These are phyloP conservation scores for Ogataea chonburiensis DNA, from an alignment of 805 yeast species.

Conservation along the genomic window DNA sequence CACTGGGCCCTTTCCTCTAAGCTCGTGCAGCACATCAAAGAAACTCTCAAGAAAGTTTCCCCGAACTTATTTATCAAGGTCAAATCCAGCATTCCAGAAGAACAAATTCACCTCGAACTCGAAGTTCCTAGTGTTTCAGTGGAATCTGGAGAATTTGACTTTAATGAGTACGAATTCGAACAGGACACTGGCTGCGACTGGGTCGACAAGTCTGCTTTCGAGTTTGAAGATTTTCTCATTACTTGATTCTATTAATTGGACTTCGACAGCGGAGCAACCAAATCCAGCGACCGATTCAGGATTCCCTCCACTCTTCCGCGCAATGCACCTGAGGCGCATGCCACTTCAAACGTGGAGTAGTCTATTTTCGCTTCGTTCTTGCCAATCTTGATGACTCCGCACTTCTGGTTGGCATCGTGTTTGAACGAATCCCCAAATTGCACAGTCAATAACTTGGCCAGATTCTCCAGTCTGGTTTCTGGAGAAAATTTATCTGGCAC, in stretches of 20 bases:
- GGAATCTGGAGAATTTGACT: conserved; percentile 29
- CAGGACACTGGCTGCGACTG: conserved; percentile 58
- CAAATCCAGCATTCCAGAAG: conserved; percentile 32
- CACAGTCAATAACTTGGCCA: conserved; percentile 63
- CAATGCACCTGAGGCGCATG: conserved; percentile 70
- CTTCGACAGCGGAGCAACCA: conserved; percentile 79
- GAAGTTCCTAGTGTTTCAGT: conserved; percentile 7
- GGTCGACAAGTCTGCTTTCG: conserved; percentile 49
- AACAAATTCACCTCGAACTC: conserved; percentile 11
- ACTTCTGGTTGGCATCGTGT: conserved; percentile 38
- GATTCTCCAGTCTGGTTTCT: conserved; percentile 47
- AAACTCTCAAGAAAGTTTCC: conserved; percentile 41
- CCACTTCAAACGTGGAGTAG: conserved; percentile 61
- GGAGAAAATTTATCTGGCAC: conserved; percentile 26
- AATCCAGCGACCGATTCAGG: conserved; percentile 68
- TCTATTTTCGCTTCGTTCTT: conserved; percentile 69
- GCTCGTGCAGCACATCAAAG: conserved; percentile 45
- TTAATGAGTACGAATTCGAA: conserved; percentile 26
- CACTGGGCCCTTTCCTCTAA: conserved; percentile 52
- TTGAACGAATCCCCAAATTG: conserved; percentile 84
- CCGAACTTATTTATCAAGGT: conserved; percentile 42
- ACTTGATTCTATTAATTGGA: conserved; percentile 4
- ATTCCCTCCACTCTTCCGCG: conserved; percentile 82
- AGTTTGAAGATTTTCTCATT: conserved; percentile 34
- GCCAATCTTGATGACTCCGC: conserved; percentile 71